Evolutionary conservation across 208 protist genomes (phyloP).

Genomic region (Leishmania aethiopica): DNA sequence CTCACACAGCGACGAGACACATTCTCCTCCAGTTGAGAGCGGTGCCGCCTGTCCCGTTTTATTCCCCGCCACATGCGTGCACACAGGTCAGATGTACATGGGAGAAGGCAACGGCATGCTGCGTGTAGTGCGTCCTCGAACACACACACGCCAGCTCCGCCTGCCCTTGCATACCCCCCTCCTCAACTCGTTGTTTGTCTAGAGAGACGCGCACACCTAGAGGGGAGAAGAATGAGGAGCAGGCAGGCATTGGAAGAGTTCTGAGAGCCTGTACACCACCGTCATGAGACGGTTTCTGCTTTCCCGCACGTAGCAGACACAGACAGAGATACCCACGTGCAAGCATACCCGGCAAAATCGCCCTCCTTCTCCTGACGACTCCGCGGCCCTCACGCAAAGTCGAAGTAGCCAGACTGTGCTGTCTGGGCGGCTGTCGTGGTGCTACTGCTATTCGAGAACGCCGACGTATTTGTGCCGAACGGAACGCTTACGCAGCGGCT

Average conservation of each 20-base stretch:
- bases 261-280: neutral
- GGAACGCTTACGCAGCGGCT: constrained; percentile 35
- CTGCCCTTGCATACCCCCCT: neutral
- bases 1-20: neutral
- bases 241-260: neutral
- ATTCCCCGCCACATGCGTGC: neutral
- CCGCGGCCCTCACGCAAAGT: constrained; percentile 14
- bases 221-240: neutral
- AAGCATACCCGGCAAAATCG: neutral
- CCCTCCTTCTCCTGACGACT: neutral
- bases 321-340: neutral
- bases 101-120: neutral
- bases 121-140: neutral
- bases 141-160: neutral
- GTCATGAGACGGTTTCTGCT: too few species aligned
- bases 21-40: neutral
- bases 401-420: constrained; percentile 25
- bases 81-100: neutral
- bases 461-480: constrained; percentile 15
- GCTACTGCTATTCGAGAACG: constrained; percentile 5
- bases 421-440: constrained; percentile 7
- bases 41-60: neutral
- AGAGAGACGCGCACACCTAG: neutral
- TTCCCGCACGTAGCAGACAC: neutral
- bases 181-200: neutral